Evolutionary conservation across 177 flowering plant species (phyloP).

Genomic region (Vitis hybrid): DNA sequence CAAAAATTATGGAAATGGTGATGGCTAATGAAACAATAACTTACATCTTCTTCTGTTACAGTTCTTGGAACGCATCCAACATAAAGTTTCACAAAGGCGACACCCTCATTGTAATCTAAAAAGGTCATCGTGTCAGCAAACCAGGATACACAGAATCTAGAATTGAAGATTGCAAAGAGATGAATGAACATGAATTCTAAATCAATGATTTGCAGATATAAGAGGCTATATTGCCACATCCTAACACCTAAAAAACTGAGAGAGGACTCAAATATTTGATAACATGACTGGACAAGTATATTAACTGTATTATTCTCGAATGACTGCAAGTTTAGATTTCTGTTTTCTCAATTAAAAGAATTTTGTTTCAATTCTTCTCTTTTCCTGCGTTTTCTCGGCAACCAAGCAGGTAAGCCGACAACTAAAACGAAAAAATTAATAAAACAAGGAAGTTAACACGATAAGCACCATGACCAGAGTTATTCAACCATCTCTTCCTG

Average conservation of each 20-base stretch:
- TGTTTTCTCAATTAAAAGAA: no score
- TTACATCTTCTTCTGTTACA: slow-evolving; percentile 47
- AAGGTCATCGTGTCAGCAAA: not conserved
- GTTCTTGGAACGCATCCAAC: slow-evolving; percentile 49
- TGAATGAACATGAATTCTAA: no score
- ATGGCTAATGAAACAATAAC: slow-evolving; percentile 14
- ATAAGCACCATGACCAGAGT: slow-evolving; percentile 16
- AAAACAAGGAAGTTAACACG: not conserved
- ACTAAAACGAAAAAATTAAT: not conserved
- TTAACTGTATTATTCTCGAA: no score
- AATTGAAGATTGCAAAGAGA: no score
- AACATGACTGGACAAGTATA: no score
- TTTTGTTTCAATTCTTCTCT: not conserved
- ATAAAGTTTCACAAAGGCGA: slow-evolving; percentile 43
- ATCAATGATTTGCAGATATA: no score
- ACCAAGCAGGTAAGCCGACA: not conserved
- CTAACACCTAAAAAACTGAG: no score
- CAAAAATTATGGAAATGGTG: not conserved
- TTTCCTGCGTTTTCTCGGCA: no score
- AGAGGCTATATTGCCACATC: no score
- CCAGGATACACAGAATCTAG: not conserved
- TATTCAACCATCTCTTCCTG: slow-evolving; percentile 30
- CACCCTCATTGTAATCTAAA: slow-evolving; percentile 26
- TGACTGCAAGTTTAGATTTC: no score
- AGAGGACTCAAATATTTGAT: no score